Base-by-base conservation (phyloP, 139 green algal species). In the Chlamydomonas sphaeroides region DNA sequence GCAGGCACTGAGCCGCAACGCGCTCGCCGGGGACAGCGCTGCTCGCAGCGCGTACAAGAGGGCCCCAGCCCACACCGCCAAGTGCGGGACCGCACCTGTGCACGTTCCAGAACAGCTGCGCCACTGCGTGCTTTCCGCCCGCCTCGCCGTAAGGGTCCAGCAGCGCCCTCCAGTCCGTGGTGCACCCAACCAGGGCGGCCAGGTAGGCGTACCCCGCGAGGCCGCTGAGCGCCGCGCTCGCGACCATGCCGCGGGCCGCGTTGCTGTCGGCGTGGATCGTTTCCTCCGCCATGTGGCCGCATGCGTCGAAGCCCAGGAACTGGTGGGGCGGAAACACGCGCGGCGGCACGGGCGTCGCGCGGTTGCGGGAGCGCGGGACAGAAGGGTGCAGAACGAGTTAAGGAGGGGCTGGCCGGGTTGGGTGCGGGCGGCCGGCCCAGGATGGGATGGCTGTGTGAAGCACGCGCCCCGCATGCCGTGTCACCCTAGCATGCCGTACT, bases 41-140 rank as follows among this genome's bases (percentile, higher is more conserved):
- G n/a, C n/a, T n/a, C n/a, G n/a, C n/a, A n/a, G n/a, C n/a, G n/a
- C n/a, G n/a, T n/a, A n/a, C n/a, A n/a, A n/a, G n/a, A n/a, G n/a
- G n/a, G n/a, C n/a, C n/a, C n/a, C n/a, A n/a, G n/a, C n/a, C n/a
- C n/a, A n/a, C n/a, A n/a, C n/a, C n/a, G n/a, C n/a, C n/a, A n/a
- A n/a, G n/a, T n/a, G n/a, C n/a, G n/a, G 11, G 45, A 20, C 6
- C 57, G 35, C 57, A 80, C 74, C 26, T 61, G 74, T 80, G 74
- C 74, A 80, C 74, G 41, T 80, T 70, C 74, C 74, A 80, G 30
- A 80, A 45, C 28, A 80, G 59, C 74, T 80, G 74, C 59, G 74
- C 74, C 59, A 70, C 59, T 11, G 74, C 35, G 38, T 80, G 74
- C 1, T n/a, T 17, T 5, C 74, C 74, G 18, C 41, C 11, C 5